A percentile compares a stretch with the other conserved stretches of the same genome.
These are phyloP conservation scores for Penicillium bovifimosum DNA, from an alignment of 495 filamentous ascomycete species.

Conservation along the genomic window DNA sequence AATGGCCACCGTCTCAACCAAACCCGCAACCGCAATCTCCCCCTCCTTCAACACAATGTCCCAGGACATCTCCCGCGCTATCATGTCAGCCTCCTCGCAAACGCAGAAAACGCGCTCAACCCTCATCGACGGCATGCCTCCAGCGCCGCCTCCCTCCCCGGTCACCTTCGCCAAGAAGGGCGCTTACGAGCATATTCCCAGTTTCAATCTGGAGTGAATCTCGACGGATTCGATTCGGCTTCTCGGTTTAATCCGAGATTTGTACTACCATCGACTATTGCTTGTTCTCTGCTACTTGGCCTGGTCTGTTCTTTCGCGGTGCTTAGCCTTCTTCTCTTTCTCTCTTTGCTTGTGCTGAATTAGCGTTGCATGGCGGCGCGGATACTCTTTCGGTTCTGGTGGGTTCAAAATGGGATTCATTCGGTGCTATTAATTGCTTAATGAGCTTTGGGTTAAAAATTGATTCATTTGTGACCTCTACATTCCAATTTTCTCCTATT, in stretches of 20 bases:
- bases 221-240: background rate
- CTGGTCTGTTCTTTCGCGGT: background rate
- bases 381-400: background rate
- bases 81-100: constrained; percentile 30
- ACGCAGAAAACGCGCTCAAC: constrained; percentile 24
- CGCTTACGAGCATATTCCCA: constrained; percentile 14
- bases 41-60: constrained; percentile 26
- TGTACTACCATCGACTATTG: too few relatives aligned
- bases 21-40: constrained; percentile 16
- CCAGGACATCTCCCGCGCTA: constrained; percentile 40
- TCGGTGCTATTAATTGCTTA: background rate
- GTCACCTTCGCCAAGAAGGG: constrained; percentile 31
- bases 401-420: constrained; percentile 6
- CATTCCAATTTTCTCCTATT: too few relatives aligned
- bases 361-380: constrained; percentile 12
- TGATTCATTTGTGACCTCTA: background rate
- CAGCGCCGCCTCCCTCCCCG: constrained; percentile 45
- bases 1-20: constrained; percentile 25
- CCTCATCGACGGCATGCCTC: constrained; percentile 35
- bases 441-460: background rate
- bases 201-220: constrained; percentile 19
- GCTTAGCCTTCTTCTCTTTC: background rate
- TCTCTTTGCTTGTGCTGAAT: constrained; percentile 1
- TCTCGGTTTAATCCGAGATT: background rate
- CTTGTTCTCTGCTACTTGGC: background rate